Evolutionary conservation across 495 filamentous ascomycete genomes (phyloP).

Genomic region (Xylaria telfairii): DNA sequence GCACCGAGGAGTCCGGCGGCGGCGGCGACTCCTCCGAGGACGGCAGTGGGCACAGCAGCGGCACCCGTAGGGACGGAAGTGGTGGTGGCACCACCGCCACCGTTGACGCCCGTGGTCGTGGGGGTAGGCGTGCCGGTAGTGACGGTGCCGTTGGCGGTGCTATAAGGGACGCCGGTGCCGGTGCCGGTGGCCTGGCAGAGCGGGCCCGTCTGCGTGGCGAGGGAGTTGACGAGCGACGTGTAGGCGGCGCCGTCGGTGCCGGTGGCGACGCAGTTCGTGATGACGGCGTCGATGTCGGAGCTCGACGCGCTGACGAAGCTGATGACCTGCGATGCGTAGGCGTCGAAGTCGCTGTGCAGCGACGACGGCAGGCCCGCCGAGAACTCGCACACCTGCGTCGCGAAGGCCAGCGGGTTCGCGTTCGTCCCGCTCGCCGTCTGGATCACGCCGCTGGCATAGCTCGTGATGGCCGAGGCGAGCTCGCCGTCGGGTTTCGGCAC

Average conservation of each 20-base stretch:
- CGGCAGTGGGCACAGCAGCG: slow-evolving; percentile 24
- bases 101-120: background rate
- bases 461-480: slow-evolving; percentile 24
- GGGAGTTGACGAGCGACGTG: slow-evolving; percentile 16
- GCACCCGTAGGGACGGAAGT: background rate
- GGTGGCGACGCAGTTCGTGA: slow-evolving; percentile 25
- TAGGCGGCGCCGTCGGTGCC: slow-evolving; percentile 9
- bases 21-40: slow-evolving; percentile 24
- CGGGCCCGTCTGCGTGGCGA: slow-evolving; percentile 16
- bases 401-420: slow-evolving; percentile 4
- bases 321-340: slow-evolving; percentile 26
- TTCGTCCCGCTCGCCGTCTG: background rate
- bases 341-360: slow-evolving; percentile 25
- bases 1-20: slow-evolving; percentile 29
- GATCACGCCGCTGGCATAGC: slow-evolving; percentile 1
- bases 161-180: too few species aligned
- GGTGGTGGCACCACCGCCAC: background rate
- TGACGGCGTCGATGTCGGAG: slow-evolving; percentile 25
- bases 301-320: slow-evolving; percentile 27
- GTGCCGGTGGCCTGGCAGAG: slow-evolving; percentile 11
- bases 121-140: background rate
- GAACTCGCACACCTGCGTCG: slow-evolving; percentile 26
- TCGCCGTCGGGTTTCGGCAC: slow-evolving; percentile 16
- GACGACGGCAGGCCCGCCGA: slow-evolving; percentile 20
- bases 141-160: background rate